A percentile compares a stretch with the other conserved stretches of the same genome.
Evolutionary conservation across 352 stramenopile species (phyloP).

Genomic region (Pythium dissimile): DNA sequence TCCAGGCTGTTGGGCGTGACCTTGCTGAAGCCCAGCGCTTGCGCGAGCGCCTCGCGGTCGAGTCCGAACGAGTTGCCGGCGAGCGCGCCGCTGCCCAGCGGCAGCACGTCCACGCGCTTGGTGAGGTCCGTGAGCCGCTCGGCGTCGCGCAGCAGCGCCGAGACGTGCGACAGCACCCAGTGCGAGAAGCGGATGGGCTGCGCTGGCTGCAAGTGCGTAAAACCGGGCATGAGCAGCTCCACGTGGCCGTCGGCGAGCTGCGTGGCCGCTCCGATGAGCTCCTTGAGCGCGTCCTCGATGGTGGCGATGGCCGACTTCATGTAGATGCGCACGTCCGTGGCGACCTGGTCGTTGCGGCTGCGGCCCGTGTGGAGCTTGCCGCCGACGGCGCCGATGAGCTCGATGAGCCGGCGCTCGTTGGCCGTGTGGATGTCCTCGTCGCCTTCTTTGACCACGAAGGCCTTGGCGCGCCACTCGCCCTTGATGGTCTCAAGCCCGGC

Average conservation of each 20-base stretch:
- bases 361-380: slow-evolving; percentile 97
- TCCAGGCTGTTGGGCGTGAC: slow-evolving; percentile 97
- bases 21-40: slow-evolving; percentile 93
- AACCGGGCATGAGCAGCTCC: slow-evolving; percentile 97
- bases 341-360: slow-evolving; percentile 98
- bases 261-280: slow-evolving; percentile 89
- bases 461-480: slow-evolving; percentile 82
- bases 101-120: slow-evolving; percentile 94
- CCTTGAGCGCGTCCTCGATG: slow-evolving; percentile 78
- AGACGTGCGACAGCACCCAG: slow-evolving; percentile 96
- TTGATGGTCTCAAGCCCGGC: slow-evolving; percentile 84
- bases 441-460: slow-evolving; percentile 88
- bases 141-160: slow-evolving; percentile 91
- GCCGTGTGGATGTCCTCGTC: slow-evolving; percentile 99
- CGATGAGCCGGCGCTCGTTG: slow-evolving; percentile 97
- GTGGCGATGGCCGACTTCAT: slow-evolving; percentile 73
- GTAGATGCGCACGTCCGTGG: slow-evolving; percentile 96
- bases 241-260: slow-evolving; percentile 90
- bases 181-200: slow-evolving; percentile 98
- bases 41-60: slow-evolving; percentile 92
- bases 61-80: slow-evolving; percentile 98
- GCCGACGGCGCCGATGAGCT: slow-evolving; percentile 95
- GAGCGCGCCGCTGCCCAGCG: slow-evolving; percentile 95
- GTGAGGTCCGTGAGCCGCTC: slow-evolving; percentile 93
- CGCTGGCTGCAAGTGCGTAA: slow-evolving; percentile 98